phyloP scores from a whole-genome alignment of 177 flowering plant species.

The Vitis hybrid region DNA sequence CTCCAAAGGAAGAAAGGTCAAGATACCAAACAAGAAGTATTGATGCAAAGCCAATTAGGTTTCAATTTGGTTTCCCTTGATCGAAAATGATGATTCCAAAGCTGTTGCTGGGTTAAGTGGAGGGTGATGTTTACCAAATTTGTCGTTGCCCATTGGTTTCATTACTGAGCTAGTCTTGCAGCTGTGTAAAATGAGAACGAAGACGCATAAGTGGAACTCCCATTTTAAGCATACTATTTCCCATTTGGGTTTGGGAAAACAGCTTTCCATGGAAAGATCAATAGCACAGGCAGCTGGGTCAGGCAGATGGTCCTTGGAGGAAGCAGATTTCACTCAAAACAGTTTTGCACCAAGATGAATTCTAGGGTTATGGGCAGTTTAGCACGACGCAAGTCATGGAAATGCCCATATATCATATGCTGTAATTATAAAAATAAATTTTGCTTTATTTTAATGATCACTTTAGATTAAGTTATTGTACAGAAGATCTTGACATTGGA shows the following conservation, averaged over 20 bases:
- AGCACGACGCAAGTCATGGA: slow-evolving; percentile 7
- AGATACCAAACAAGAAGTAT: not conserved
- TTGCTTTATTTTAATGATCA: not conserved
- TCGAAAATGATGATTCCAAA: not conserved
- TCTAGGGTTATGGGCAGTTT: slow-evolving; percentile 10
- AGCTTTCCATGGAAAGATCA: not conserved
- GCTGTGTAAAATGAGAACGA: not conserved
- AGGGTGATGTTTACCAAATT: not conserved
- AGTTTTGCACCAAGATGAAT: slow-evolving; percentile 18
- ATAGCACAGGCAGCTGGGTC: not conserved
- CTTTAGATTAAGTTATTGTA: slow-evolving; percentile 13
- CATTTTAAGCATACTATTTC: not conserved
- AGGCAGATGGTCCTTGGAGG: not conserved
- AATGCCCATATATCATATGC: slow-evolving; percentile 1
- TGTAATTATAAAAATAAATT: slow-evolving; percentile 2
- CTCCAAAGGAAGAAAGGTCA: not conserved
- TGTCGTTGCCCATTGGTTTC: not conserved
- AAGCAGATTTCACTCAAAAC: not conserved
- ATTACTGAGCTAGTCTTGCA: not conserved
- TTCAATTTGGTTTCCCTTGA: not conserved
- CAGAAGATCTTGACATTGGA: slow-evolving; percentile 6
- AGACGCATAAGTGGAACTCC: not conserved
- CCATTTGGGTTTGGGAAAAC: not conserved
- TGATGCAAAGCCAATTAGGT: not conserved
- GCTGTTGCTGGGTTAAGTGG: slow-evolving; percentile 1